Conservation (phyloP, 2,329 filamentous ascomycete genomes). For the Colletotrichum tamarilloi region DNA sequence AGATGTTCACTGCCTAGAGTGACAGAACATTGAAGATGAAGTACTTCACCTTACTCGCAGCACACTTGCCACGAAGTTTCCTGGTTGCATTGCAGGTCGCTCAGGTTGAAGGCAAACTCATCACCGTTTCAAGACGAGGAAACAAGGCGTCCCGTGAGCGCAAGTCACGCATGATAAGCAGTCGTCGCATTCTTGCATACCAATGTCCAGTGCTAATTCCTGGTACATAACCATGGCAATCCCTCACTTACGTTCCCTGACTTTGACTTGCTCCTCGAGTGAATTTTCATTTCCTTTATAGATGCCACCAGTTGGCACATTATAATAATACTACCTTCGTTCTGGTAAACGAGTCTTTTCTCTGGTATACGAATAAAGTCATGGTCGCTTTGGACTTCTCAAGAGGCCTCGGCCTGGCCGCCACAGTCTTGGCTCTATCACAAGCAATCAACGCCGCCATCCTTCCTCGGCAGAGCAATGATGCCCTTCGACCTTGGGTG, state of each 20-base stretch:
- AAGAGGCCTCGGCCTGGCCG: conserved; percentile 12
- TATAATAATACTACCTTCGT: neutral
- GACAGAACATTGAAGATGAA: no score
- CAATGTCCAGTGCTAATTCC: conserved; percentile 1
- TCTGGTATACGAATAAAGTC: neutral
- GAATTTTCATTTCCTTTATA: conserved; percentile 8
- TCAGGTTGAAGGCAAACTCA: conserved; percentile 1
- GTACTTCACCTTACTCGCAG: neutral
- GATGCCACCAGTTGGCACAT: conserved; percentile 12
- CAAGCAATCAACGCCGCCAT: conserved; percentile 16
- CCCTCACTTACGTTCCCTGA: neutral
- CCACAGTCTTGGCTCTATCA: conserved; percentile 1
- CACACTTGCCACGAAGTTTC: neutral
- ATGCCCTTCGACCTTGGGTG: conserved; percentile 36
- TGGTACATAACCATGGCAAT: conserved; percentile 15
- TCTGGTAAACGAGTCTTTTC: neutral
- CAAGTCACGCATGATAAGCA: conserved; percentile 1
- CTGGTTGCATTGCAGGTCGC: neutral
- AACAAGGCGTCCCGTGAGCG: conserved; percentile 27
- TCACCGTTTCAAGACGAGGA: conserved; percentile 21
- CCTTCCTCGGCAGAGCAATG: conserved; percentile 21
- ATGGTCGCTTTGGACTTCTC: conserved; percentile 13
- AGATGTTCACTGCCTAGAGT: no score
- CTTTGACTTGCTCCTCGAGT: neutral
- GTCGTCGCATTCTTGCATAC: conserved; percentile 24